Evolutionary conservation across 176 grass and related monocot species (phyloP), one percentile per base, ranked within the genome.

Genomic region (Tillandsia fasciculata): DNA sequence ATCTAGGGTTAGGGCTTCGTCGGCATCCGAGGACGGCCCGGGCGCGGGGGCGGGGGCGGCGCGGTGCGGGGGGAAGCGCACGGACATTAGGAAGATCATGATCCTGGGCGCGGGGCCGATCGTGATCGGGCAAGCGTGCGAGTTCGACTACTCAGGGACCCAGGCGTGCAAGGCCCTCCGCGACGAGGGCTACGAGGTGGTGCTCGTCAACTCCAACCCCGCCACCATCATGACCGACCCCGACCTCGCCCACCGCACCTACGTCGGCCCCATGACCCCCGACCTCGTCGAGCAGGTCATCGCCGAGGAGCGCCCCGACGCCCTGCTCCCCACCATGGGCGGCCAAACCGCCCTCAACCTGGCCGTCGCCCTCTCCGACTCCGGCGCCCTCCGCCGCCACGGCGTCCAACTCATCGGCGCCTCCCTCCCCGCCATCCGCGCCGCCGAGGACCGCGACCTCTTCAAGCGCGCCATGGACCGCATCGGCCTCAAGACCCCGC

Each of bases 171-270:
- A 90, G 75, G 87, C 94, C 24, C 87, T 99, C 24, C 82, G 50
- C 12, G 89, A 99, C 65, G 94, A 93, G 42, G 94, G 94, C 11
- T 99, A 90, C 74, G 71, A 93, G 82, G 87, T 99, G 14, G 82
- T 99, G 68, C 90, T 99, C 61, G 51, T 99, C 20, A 99, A 99
- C 78, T 99, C 94, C 69, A 99, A 99, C 57, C 94, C 94, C 50
- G 94, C 94, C 22, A 99, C 94, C 64, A 93, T 99, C 82, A 99
- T 99, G 94, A 93, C 94, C 17, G 94, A 99, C 81, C 94, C 94
- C 2, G 94, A 10, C 70, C 87, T 92, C 23, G 94, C 94, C 54
- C 84, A 93, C 79, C 84, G 94, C 71, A 99, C 94, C 47, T 99
- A 99, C 68, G 81, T 99, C 49, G 94, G 94, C 0, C 94, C 94